These are phyloP conservation scores for Lactuca saligna DNA, from an alignment of 129 eudicot species.

Conservation along the genomic window DNA sequence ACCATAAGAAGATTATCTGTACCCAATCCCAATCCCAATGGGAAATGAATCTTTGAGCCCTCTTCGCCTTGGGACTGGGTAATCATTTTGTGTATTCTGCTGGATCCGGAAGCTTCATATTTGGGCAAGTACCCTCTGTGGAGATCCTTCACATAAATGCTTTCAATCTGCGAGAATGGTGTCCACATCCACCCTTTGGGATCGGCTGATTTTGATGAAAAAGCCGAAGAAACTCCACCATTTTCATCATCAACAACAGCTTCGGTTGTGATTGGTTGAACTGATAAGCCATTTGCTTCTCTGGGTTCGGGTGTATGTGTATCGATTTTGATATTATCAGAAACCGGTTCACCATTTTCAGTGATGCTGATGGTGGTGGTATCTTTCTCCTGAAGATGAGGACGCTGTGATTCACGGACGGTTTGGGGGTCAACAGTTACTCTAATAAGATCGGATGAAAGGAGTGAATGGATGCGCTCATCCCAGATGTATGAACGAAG, in stretches of 20 bases:
- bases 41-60: constrained; percentile 74
- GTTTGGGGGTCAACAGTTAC: constrained; percentile 8
- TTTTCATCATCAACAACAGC: constrained; percentile 30
- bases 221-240: constrained; percentile 15
- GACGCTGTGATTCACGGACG: constrained; percentile 5
- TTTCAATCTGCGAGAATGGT: constrained; percentile 51
- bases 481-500: constrained; percentile 81
- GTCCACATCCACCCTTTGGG: constrained; percentile 71
- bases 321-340: not conserved
- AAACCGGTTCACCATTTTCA: too few species aligned
- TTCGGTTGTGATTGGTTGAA: constrained; percentile 41
- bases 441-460: constrained; percentile 50
- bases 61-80: constrained; percentile 28
- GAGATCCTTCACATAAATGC: constrained; percentile 53
- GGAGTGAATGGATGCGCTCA: constrained; percentile 61
- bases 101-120: constrained; percentile 41
- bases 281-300: constrained; percentile 17
- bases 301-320: not conserved
- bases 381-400: constrained; percentile 28
- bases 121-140: constrained; percentile 53
- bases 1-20: constrained; percentile 48
- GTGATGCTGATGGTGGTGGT: not conserved
- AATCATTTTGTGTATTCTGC: constrained; percentile 45
- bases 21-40: constrained; percentile 68
- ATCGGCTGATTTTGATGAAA: constrained; percentile 28